Evolutionary conservation across 2,329 filamentous ascomycete species (phyloP).

Genomic region (Paracoccidioides brasiliensis): DNA sequence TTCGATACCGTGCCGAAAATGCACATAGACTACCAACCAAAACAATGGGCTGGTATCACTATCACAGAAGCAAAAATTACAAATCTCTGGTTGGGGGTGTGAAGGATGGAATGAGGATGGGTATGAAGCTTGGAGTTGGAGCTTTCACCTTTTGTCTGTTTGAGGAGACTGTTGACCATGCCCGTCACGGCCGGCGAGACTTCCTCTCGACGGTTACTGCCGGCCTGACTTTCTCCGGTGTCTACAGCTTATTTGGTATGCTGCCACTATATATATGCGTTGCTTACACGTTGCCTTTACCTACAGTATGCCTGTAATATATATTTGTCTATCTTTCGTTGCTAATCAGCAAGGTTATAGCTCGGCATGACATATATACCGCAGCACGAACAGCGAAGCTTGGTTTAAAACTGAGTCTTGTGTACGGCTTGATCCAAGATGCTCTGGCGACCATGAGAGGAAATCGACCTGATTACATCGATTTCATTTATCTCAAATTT

Average conservation of each 20-base stretch:
- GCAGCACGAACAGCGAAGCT: conserved; percentile 66
- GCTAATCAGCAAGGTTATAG: conserved; percentile 31
- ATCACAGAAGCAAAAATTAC: conserved; percentile 97
- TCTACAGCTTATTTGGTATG: conserved; percentile 77
- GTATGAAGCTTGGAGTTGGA: conserved; percentile 56
- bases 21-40: conserved; percentile 80
- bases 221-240: conserved; percentile 69
- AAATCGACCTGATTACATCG: conserved; percentile 58
- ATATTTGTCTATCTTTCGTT: conserved; percentile 1
- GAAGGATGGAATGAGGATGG: conserved; percentile 66
- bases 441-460: conserved; percentile 54
- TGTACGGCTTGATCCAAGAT: conserved; percentile 74
- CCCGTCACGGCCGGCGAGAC: conserved; percentile 47
- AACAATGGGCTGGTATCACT: conserved; percentile 88
- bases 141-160: conserved; percentile 63
- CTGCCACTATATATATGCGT: conserved; percentile 12
- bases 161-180: conserved; percentile 73
- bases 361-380: conserved; percentile 65
- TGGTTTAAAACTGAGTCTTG: conserved; percentile 64
- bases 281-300: background rate
- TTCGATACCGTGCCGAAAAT: conserved; percentile 90
- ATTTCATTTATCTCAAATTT: conserved; percentile 4
- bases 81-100: conserved; percentile 64
- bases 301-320: background rate
- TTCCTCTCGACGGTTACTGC: conserved; percentile 70